Conservation (phyloP, 306 rosid species). For the Alnus glutinosa region DNA sequence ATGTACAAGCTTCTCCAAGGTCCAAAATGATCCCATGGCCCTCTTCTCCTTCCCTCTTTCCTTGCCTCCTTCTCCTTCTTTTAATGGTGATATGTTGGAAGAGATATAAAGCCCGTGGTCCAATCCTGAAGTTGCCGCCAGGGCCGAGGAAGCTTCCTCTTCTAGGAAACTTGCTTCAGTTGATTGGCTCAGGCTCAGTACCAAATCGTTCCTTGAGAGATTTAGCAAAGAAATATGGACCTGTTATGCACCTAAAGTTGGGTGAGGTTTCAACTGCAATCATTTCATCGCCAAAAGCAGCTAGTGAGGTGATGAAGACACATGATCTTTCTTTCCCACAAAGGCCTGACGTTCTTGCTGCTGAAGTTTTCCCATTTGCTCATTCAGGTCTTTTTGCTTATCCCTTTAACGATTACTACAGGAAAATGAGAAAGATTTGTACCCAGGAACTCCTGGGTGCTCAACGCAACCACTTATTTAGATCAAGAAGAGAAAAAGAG, state of each 20-base stretch:
- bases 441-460: not conserved
- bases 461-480: constrained; percentile 28
- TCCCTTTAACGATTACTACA: constrained; percentile 32
- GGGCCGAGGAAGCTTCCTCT: constrained; percentile 29
- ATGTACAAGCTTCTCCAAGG: not conserved
- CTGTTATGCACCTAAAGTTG: constrained; percentile 31
- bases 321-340: constrained; percentile 33
- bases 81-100: not conserved
- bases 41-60: not conserved
- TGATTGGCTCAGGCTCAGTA: constrained; percentile 14
- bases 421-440: constrained; percentile 3
- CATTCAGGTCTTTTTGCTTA: not conserved
- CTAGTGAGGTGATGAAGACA: constrained; percentile 31
- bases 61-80: not conserved
- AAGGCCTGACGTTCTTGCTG: constrained; percentile 13
- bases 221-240: constrained; percentile 34
- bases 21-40: not conserved
- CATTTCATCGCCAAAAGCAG: constrained; percentile 33
- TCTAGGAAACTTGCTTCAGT: constrained; percentile 28
- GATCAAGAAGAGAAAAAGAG: constrained; percentile 20
- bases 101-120: not conserved
- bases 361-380: constrained; percentile 1
- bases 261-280: constrained; percentile 23
- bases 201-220: constrained; percentile 16
- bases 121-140: constrained; percentile 15